Percentiles rank a stretch among this genome's conserved stretches.
Evolutionary conservation across 2,329 filamentous ascomycete genomes (phyloP).

Genomic region (Claviceps lovelessii): DNA sequence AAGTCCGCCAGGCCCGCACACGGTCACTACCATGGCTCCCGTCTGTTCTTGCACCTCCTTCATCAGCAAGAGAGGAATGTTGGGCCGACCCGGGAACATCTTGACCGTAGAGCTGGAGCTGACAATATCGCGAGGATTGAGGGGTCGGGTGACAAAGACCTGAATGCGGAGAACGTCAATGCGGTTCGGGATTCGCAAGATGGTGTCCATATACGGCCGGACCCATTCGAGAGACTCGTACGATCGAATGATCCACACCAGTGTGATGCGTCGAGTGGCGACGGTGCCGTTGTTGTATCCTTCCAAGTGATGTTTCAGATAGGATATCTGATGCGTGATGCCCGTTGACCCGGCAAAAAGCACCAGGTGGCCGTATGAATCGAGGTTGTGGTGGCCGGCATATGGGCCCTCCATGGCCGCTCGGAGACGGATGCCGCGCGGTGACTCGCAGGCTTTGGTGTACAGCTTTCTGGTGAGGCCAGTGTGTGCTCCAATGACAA

Average conservation of each 20-base stretch:
- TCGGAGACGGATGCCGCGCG: conserved; percentile 43
- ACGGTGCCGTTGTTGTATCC: conserved; percentile 57
- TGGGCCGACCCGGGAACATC: conserved; percentile 83
- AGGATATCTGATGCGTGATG: conserved; percentile 89
- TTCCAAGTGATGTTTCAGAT: conserved; percentile 61
- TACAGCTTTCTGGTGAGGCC: conserved; percentile 78
- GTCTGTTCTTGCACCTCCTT: conserved; percentile 71
- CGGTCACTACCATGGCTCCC: conserved; percentile 77
- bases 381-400: conserved; percentile 65
- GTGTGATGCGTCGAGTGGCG: conserved; percentile 65
- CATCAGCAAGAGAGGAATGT: conserved; percentile 62
- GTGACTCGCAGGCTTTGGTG: conserved; percentile 46
- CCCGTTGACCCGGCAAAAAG: conserved; percentile 87
- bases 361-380: conserved; percentile 83
- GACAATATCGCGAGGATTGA: conserved; percentile 67
- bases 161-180: conserved; percentile 74
- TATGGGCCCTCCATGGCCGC: conserved; percentile 87
- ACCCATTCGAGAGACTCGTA: conserved; percentile 88
- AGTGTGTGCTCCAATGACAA: conserved; percentile 75
- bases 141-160: conserved; percentile 79
- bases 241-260: conserved; percentile 88
- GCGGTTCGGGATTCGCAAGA: conserved; percentile 66
- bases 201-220: conserved; percentile 62
- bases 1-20: conserved; percentile 61
- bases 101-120: conserved; percentile 68